Percentiles rank a stretch among this genome's conserved stretches.
Conservation (phyloP, 2,329 filamentous ascomycete species). For the Thielaviopsis punctulata region DNA sequence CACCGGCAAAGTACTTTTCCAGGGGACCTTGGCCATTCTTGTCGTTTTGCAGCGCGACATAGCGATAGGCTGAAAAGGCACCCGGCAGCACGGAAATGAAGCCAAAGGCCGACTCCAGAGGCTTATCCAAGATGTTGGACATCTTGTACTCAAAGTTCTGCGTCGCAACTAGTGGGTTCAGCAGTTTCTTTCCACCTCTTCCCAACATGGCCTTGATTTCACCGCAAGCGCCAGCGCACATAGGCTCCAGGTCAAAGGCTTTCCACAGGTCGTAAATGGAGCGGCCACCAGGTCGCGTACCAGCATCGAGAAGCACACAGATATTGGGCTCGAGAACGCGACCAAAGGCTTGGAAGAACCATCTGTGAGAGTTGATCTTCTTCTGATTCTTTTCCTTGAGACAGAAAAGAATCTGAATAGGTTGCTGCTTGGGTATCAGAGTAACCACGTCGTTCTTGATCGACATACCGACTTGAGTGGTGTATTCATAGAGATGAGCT, state of each 20-base stretch:
- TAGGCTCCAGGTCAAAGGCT: conserved; percentile 93
- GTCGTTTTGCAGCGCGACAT: conserved; percentile 91
- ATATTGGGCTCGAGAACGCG: conserved; percentile 85
- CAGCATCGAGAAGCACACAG: conserved; percentile 91
- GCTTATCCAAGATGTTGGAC: conserved; percentile 97
- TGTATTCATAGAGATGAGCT: conserved; percentile 97
- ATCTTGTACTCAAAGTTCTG: conserved; percentile 99
- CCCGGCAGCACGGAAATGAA: conserved; percentile 96
- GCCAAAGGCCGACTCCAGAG: conserved; percentile 88
- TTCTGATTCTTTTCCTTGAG: conserved; percentile 95
- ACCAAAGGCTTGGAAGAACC: conserved; percentile 99
- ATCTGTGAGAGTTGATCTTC: conserved; percentile 95
- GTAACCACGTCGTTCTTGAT: conserved; percentile 95
- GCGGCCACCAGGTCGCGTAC: conserved; percentile 73
- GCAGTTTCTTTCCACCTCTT: conserved; percentile 58
- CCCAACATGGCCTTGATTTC: conserved; percentile 98
- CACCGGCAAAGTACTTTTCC: conserved; percentile 98
- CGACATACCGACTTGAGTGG: conserved; percentile 89
- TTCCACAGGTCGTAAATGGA: conserved; percentile 99
- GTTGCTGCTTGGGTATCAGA: conserved; percentile 80
- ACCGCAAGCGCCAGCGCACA: conserved; percentile 87
- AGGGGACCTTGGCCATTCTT: conserved; percentile 86
- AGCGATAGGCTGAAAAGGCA: conserved; percentile 86
- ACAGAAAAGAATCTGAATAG: conserved; percentile 97
- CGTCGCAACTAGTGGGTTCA: conserved; percentile 88